Evolutionary conservation across 1,284 basidiomycete genomes (phyloP), one percentile per base, ranked within the genome.

Genomic region (Taiwanofungus camphoratus): DNA sequence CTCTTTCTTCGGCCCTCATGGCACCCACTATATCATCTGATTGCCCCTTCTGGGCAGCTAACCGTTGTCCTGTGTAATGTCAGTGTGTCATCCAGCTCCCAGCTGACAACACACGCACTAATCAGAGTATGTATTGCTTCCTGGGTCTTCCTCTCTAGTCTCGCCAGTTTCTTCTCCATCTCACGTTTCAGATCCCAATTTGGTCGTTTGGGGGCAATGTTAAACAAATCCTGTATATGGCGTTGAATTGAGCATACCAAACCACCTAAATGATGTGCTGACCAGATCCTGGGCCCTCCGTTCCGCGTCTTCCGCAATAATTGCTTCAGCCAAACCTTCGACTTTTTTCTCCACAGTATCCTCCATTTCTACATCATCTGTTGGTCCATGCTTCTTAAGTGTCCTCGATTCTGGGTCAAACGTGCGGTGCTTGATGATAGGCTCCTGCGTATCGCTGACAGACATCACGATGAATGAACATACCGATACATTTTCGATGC

Each of bases 141-240:
- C 54, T 95, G 89, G 1, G 92, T 96, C 63, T 82, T 82, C 49
- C 89, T 73, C 59, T 96, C 91, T n/a, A 98, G 70, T 61, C 85
- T 94, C 9, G 79, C 75, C 41, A 95, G 72, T 58, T 94, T 89
- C 67, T 87, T 91, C 44, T 92, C 88, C 66, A 94, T 82, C 59
- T 97, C 92, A 36, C 94, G 81, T 64, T 95, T 97, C 52, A 99
- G 70, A 65, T 98, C 95, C 94, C 95, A 98, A 63, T 98, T 98
- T 8, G 88, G 82, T 38, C 92, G 77, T 72, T 94, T 95, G 1
- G 95, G 95, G 20, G 94, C 94, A 52, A 99, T 97, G 60, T 96
- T 98, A 61, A 92, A 88, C 20, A 98, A 73, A 59, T 98, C 92
- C 92, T 96, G 60, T 37, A 43, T 22, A 36, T 21, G 21, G 34